phyloP scores from a whole-genome alignment of 805 yeast species.

The Metschnikowia aberdeeniae region DNA sequence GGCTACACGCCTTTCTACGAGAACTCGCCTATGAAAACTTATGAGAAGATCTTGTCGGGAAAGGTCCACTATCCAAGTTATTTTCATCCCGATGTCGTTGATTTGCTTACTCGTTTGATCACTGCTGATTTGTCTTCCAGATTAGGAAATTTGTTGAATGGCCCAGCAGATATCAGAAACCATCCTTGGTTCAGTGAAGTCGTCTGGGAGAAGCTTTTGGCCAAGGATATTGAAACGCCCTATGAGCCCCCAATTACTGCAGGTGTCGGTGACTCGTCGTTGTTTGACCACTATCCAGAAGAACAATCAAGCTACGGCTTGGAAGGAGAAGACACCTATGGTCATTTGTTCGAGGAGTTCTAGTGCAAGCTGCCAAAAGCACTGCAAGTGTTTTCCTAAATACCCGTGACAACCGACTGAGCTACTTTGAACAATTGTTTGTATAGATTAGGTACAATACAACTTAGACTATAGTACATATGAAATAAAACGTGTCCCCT shows the following conservation, averaged over 20 bases:
- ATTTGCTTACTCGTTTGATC: slow-evolving; percentile 47
- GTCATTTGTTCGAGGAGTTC: slow-evolving; percentile 33
- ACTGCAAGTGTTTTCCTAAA: too few relatives aligned
- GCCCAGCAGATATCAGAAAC: slow-evolving; percentile 51
- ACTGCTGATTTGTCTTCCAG: slow-evolving; percentile 53
- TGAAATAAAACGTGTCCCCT: background rate
- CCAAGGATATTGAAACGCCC: slow-evolving; percentile 58
- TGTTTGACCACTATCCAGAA: slow-evolving; percentile 43
- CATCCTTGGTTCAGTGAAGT: slow-evolving; percentile 61
- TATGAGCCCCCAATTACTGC: slow-evolving; percentile 62
- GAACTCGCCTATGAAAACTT: slow-evolving; percentile 60
- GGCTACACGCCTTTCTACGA: slow-evolving; percentile 63
- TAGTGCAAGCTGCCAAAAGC: slow-evolving; percentile 10
- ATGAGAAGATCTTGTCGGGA: slow-evolving; percentile 54
- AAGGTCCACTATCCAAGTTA: slow-evolving; percentile 50
- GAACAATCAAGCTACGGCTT: slow-evolving; percentile 40
- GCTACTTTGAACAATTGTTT: background rate
- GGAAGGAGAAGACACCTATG: slow-evolving; percentile 37
- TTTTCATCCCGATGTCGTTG: slow-evolving; percentile 51
- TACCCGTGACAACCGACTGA: too few relatives aligned
- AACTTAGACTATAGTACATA: slow-evolving; percentile 3
- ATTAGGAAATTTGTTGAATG: slow-evolving; percentile 55
- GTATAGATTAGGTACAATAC: slow-evolving; percentile 2
- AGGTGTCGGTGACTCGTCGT: slow-evolving; percentile 57
- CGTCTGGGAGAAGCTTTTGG: slow-evolving; percentile 54